Evolutionary conservation across 257 asterid genomes (phyloP), one percentile per base, ranked within the genome.

Genomic region (Primulina huaijiensis): DNA sequence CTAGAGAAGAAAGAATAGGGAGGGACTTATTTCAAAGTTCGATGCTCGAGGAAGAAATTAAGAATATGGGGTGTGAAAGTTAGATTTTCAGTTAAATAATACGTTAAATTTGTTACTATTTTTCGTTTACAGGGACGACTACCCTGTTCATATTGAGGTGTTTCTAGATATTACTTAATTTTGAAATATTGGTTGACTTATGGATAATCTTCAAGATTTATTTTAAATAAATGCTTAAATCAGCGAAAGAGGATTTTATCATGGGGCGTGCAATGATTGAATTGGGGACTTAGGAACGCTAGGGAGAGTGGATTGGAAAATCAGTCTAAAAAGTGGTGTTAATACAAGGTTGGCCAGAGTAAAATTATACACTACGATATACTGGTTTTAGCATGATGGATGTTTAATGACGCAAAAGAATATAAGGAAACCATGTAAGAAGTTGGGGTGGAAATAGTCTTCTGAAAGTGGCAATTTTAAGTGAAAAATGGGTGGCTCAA

Each of bases 401-500:
- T 68, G 60, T 72, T 38, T 52, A 64, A 60, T 77, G 81, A 80
- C 73, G 75, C 78, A 65, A 70, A 75, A 70, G 74, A 77, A 78
- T 64, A 64, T 79, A 75, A 75, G 58, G 67, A 71, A 75, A 75
- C 70, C 74, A 62, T 70, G 73, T 40, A 53, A 71, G 60, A 72
- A 67, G 70, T 40, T 30, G 73, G 69, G 58, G 60, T 68, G 79
- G 79, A 52, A 74, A 71, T 72, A 71, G 68, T 79, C 75, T 81
- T 69, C 79, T 60, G 57, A 78, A 77, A 79, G 83, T 82, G 66
- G 81, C 67, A 57, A 78, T 62, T 53, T 74, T 79, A 77, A 75
- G 67, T 50, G 67, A 75, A 70, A 70, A 84, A 75, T 74, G 63
- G 70, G 81, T 83, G 87, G 79, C 86, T 78, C 86, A 69, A 70